Evolutionary conservation across 1,284 basidiomycete genomes (phyloP).

Genomic region (Trichosporon sp.): DNA sequence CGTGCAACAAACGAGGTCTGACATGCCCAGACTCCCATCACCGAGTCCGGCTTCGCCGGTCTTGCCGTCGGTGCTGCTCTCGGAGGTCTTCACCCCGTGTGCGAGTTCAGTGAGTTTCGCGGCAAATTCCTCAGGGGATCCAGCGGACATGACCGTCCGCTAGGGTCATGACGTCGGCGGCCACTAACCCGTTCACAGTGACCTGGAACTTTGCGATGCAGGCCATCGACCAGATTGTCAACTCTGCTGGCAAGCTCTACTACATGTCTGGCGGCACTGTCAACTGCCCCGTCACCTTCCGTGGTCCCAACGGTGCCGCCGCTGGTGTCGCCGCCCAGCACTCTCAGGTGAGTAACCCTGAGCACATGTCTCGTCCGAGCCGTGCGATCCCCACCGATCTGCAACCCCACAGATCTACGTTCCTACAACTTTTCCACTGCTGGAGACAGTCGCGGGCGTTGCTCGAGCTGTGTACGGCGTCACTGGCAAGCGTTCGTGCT

Average conservation of each 20-base stretch:
- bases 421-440: neutral
- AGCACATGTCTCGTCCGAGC: neutral
- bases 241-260: conserved; percentile 99
- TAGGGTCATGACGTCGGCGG: neutral
- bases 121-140: neutral
- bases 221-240: conserved; percentile 99
- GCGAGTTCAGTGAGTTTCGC: conserved; percentile 74
- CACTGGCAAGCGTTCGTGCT: neutral
- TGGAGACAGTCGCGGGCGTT: neutral
- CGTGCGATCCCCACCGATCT: neutral
- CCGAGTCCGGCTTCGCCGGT: conserved; percentile 98
- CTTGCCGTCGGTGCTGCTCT: conserved; percentile 91
- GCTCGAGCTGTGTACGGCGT: neutral
- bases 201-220: conserved; percentile 51
- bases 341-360: conserved; percentile 48
- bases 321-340: conserved; percentile 89
- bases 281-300: conserved; percentile 96
- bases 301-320: conserved; percentile 98
- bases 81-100: conserved; percentile 89
- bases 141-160: neutral
- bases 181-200: conserved; percentile 27
- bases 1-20: neutral
- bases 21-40: conserved; percentile 67
- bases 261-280: conserved; percentile 99
- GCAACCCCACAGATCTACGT: neutral